A percentile compares a stretch with the other conserved stretches of the same genome.
Evolutionary conservation across 495 filamentous ascomycete species (phyloP).

Genomic region (Lentithecium fluviatile): DNA sequence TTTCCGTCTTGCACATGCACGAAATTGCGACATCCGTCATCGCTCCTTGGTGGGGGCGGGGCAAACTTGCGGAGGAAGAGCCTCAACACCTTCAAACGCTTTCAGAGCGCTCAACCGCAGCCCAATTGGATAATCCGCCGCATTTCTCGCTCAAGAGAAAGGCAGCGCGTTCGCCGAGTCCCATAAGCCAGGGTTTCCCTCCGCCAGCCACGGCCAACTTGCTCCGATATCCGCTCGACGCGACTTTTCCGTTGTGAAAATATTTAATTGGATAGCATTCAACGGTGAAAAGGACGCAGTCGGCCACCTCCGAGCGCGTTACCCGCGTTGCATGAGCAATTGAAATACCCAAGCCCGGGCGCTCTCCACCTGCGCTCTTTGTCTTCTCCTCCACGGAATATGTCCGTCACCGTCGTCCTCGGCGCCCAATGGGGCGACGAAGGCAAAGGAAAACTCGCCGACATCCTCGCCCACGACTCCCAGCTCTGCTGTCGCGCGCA

Average conservation of each 20-base stretch:
- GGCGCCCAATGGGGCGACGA: slow-evolving; percentile 71
- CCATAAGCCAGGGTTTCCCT: background rate
- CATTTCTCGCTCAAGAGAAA: too few species aligned
- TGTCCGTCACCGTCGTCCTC: slow-evolving; percentile 55
- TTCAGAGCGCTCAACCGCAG: too few species aligned
- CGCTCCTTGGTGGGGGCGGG: too few species aligned
- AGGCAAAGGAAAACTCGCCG: slow-evolving; percentile 45
- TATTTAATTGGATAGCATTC: slow-evolving; percentile 25
- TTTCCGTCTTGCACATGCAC: too few species aligned
- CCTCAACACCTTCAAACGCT: too few species aligned
- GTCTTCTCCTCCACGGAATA: slow-evolving; percentile 14
- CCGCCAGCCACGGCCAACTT: background rate
- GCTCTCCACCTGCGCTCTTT: slow-evolving; percentile 1
- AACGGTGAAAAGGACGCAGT: slow-evolving; percentile 1
- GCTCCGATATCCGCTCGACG: slow-evolving; percentile 25
- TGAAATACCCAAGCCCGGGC: background rate
- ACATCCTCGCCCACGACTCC: slow-evolving; percentile 33
- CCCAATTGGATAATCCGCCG: too few species aligned
- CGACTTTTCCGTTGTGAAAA: slow-evolving; percentile 14
- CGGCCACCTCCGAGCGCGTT: slow-evolving; percentile 10
- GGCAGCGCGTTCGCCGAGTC: too few species aligned
- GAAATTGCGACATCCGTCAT: too few species aligned
- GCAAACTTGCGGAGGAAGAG: too few species aligned
- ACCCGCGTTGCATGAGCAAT: slow-evolving; percentile 5
- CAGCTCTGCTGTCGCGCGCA: slow-evolving; percentile 34